Conservation (phyloP, 2,329 filamentous ascomycete genomes). For the Aspergillus sp. region DNA sequence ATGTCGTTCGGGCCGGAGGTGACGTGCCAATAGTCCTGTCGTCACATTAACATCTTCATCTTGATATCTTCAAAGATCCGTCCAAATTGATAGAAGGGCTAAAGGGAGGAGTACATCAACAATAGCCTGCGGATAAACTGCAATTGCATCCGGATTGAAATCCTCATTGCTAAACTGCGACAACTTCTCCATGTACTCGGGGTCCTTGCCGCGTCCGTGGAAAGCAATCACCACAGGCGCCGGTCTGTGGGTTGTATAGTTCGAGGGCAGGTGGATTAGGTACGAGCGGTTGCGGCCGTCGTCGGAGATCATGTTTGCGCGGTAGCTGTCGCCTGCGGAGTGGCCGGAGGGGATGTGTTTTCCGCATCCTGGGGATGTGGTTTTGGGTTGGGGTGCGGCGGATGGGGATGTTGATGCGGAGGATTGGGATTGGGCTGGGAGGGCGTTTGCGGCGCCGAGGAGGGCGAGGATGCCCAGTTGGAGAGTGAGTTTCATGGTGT, state of each 20-base stretch:
- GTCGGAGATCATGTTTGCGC: conserved; percentile 9
- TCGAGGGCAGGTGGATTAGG: conserved; percentile 18
- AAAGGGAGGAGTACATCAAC: conserved; percentile 15
- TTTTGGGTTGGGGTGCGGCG: too few species aligned
- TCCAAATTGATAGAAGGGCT: conserved; percentile 1
- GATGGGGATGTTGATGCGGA: too few species aligned
- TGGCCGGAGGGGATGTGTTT: conserved; percentile 8
- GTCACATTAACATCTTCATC: not conserved
- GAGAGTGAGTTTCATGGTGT: too few species aligned
- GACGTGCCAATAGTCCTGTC: too few species aligned
- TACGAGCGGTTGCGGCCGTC: conserved; percentile 17
- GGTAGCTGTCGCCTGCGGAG: conserved; percentile 2
- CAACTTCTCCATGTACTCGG: conserved; percentile 34
- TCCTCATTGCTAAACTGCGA: conserved; percentile 41
- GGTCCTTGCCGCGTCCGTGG: conserved; percentile 37
- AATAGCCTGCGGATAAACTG: conserved; percentile 41
- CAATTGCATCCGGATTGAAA: conserved; percentile 40
- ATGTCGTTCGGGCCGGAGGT: conserved; percentile 37
- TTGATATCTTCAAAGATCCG: not conserved
- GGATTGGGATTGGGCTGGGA: too few species aligned
- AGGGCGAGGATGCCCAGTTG: too few species aligned
- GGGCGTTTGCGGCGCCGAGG: too few species aligned
- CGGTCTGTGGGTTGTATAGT: conserved; percentile 31
- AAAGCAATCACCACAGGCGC: conserved; percentile 44
- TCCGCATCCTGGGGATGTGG: conserved; percentile 11